Evolutionary conservation across 257 asterid genomes (phyloP).

Genomic region (Marsdenia floribunda): DNA sequence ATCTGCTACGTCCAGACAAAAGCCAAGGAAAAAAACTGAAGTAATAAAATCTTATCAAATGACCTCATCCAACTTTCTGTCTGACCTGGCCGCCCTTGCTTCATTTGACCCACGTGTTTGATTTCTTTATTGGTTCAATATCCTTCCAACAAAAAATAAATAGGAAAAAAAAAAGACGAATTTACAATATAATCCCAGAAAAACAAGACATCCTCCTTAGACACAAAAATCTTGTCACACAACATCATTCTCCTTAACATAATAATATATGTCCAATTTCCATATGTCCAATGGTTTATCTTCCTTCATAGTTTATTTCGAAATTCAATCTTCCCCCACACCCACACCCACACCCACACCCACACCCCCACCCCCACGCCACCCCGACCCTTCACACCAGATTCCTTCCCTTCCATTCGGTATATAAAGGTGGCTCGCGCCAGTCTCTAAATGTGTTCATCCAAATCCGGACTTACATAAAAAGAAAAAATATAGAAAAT

Average conservation of each 20-base stretch:
- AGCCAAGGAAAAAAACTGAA: not conserved
- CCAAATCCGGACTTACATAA: not conserved
- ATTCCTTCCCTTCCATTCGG: not conserved
- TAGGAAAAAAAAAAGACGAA: no score
- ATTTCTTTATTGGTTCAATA: conserved; percentile 14
- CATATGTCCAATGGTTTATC: not conserved
- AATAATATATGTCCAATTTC: no score
- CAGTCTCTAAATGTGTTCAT: conserved; percentile 7
- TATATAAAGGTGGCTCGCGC: conserved; percentile 23
- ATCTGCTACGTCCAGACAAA: not conserved
- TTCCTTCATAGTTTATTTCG: no score
- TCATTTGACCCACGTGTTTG: conserved; percentile 53
- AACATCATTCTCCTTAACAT: conserved; percentile 23
- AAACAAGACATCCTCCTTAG: conserved; percentile 27
- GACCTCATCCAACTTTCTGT: conserved; percentile 25
- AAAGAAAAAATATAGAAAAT: not conserved
- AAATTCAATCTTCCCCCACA: not conserved
- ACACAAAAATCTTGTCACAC: conserved; percentile 11
- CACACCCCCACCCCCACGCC: no score
- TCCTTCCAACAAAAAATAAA: not conserved
- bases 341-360: no score
- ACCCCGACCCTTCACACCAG: no score
- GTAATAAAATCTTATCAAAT: conserved; percentile 19
- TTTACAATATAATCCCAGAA: not conserved
- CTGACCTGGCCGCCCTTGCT: conserved; percentile 45